Base-by-base conservation (phyloP, 257 asterid species). In the Forsythia suspensa region DNA sequence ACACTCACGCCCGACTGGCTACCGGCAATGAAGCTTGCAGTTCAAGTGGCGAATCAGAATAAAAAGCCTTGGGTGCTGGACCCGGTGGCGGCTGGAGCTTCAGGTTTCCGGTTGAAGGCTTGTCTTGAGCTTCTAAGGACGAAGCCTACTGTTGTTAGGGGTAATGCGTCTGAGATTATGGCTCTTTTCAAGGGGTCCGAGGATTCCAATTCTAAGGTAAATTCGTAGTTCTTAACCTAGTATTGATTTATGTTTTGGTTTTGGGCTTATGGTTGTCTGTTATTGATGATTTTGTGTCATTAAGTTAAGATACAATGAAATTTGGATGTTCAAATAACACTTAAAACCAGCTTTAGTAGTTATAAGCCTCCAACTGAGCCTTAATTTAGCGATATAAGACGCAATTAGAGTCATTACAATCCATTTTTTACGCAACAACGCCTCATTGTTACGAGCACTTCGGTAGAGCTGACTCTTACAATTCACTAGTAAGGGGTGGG, bases 21-120 rank as follows among this genome's bases (percentile, higher is more conserved):
- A 39, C 97, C 97, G 82, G 90, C 94, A 0, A 95, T 95, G 97
- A 95, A 86, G 85, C 36, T 69, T 76, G 98, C 98, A 0, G 97
- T 87, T 18, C 82, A 82, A 77, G 89, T 90, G 9, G 98, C 97
- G 3, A 84, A 85, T 24, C 77, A 77, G 52, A 70, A 70, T 12
- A 69, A 79, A 29, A 90, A 81, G 87, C 98, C 98, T n/a, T 95
- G 99, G 99, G 97, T 95, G 16, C 90, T 95, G 70, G 98, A 95
- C 83, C 99, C 99, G 2, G 99, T 90, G 12, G 99, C 98, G 0
- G 97, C 97, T 34, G 97, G 99, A 0, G 90, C 94, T 73, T 82
- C 97, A 34, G 79, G 85, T 83, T 92, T 88, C 86, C 88, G 99
- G 85, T 79, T 95, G 71, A 85, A 57, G 73, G 94, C 98, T 18